Base-by-base conservation (phyloP, 2,329 filamentous ascomycete genomes). In the Colletotrichum neosansevieriae region DNA sequence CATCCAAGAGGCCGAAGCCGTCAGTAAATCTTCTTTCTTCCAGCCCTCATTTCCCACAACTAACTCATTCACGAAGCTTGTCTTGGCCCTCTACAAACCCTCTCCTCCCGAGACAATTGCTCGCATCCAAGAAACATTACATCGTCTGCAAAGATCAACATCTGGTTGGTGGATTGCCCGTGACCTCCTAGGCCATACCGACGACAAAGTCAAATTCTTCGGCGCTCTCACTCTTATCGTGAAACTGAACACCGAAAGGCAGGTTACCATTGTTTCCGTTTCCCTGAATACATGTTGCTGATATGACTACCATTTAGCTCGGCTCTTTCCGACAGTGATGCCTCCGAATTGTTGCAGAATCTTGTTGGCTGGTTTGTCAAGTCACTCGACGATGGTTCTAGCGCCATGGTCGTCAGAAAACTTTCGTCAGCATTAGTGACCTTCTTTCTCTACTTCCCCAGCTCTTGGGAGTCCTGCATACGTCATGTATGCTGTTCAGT, bases 191-290 rank as follows among this genome's bases (percentile, higher is more conserved):
- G 83, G 83, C 58, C 89, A 88, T 69, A 82, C 87, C 21, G 89
- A 93, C 72, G 87, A 92, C 69, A 91, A 94, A 74, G 89, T 96
- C 72, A 91, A 92, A 71, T 98, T 98, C 80, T 97, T 97, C 76
- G 96, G 94, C 13, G 95, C 94, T 34, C 85, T 98, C 67, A 98
- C 95, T 0, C 91, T 98, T 72, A 97, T 94, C 58, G 89, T 98
- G 74, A 99, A 98, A 81, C 88, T 98, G 67, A 98, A 98, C 77
- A 91, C 91, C n/a, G 93, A 96, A 76, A 93, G 90, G 91, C 71
- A 83, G 74, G 12, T 34, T n/a, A 12, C 42, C 40, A 34, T 62
- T 38, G 6, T 15, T 32, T 6, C 9, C 10, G 17, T 29, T 17
- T 34, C n/a, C 11, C 10, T 38, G 4, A 36, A 36, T 11, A 29